Percentiles rank a stretch among this genome's conserved stretches.
Conservation (phyloP, 495 filamentous ascomycete genomes). For the Niebla homalea region DNA sequence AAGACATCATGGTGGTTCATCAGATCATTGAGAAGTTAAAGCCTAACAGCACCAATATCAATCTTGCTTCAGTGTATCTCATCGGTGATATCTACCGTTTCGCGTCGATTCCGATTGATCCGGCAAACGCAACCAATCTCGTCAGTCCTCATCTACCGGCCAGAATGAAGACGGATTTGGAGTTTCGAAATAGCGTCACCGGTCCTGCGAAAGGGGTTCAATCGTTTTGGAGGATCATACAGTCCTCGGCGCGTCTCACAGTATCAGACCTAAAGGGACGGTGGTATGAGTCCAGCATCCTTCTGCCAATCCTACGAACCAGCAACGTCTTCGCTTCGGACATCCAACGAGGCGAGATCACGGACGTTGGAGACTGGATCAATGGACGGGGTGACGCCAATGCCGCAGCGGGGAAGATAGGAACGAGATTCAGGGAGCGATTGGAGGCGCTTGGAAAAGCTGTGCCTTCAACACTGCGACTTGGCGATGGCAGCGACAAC, state of each 20-base stretch:
- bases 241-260: conserved; percentile 19
- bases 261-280: conserved; percentile 46
- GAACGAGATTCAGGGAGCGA: conserved; percentile 22
- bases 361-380: conserved; percentile 35
- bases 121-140: conserved; percentile 12
- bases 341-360: conserved; percentile 25
- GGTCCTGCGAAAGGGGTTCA: conserved; percentile 20
- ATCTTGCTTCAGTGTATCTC: conserved; percentile 19
- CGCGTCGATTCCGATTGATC: conserved; percentile 20
- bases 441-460: conserved; percentile 31
- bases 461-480: conserved; percentile 25
- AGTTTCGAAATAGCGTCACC: conserved; percentile 33
- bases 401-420: conserved; percentile 12
- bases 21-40: conserved; percentile 21
- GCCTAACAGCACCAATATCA: conserved; percentile 9
- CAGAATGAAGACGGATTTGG: conserved; percentile 32
- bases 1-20: conserved; percentile 40
- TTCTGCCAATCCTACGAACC: conserved; percentile 36
- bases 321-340: conserved; percentile 23
- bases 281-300: conserved; percentile 46
- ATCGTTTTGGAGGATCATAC: conserved; percentile 33
- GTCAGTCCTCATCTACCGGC: conserved; percentile 27
- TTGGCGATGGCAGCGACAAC: conserved; percentile 22
- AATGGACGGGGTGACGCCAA: conserved; percentile 31
- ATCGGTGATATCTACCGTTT: conserved; percentile 38